These are phyloP conservation scores for Verticillium nonalfalfae DNA, from an alignment of 2,329 filamentous ascomycete genomes.

Conservation along the genomic window DNA sequence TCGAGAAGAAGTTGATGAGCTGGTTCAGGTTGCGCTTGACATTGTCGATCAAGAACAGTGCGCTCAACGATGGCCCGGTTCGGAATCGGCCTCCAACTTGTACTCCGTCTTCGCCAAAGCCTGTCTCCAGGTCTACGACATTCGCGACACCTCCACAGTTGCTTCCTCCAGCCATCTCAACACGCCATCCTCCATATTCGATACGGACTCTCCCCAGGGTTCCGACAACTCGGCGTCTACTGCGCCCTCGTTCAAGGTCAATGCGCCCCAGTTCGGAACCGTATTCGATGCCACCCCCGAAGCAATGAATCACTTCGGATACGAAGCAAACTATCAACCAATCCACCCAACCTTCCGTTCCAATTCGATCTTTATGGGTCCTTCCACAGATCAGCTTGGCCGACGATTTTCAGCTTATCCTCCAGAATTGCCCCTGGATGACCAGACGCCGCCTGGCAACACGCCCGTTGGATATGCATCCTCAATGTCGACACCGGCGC, in stretches of 20 bases:
- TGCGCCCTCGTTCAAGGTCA: conserved; percentile 21
- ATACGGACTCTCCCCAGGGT: conserved; percentile 39
- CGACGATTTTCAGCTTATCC: conserved; percentile 60
- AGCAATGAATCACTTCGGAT: conserved; percentile 39
- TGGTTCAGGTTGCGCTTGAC: conserved; percentile 69
- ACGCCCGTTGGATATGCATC: conserved; percentile 14
- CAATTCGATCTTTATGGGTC: conserved; percentile 60
- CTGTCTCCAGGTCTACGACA: conserved; percentile 82
- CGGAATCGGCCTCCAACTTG: conserved; percentile 74
- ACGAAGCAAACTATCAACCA: conserved; percentile 33
- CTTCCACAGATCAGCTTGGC: conserved; percentile 47
- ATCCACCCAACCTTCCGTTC: conserved; percentile 54
- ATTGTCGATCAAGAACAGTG: conserved; percentile 64
- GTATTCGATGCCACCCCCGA: conserved; percentile 52
- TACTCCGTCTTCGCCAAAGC: conserved; percentile 82
- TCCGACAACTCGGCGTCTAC: conserved; percentile 31
- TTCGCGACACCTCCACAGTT: conserved; percentile 32
- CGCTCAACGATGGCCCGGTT: conserved; percentile 86
- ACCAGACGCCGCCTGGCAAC: conserved; percentile 25
- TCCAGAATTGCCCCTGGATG: conserved; percentile 40
- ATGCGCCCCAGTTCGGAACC: conserved; percentile 48
- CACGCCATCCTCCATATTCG: conserved; percentile 41
- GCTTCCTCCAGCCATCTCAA: conserved; percentile 26
- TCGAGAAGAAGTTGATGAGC: conserved; percentile 68
- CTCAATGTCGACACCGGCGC: conserved; percentile 11